Evolutionary conservation across 176 grass and related monocot genomes (phyloP), one percentile per base, ranked within the genome.

Genomic region (Bonia amplexicaulis): DNA sequence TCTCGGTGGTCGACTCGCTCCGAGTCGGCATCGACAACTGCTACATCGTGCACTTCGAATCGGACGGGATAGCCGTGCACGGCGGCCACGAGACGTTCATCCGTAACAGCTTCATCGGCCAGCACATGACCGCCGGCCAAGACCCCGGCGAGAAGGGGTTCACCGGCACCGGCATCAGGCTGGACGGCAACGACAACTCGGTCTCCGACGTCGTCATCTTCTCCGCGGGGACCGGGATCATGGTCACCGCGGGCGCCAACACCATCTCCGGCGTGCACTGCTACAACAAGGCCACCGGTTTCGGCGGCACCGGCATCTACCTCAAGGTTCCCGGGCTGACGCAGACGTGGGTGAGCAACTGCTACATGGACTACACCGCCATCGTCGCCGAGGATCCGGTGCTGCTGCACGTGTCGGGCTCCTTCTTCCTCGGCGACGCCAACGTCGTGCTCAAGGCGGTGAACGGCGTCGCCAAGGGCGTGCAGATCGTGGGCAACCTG

Each of bases 341-440:
- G 2, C 95, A 97, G 73, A 90, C 95, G 12, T 90, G 90, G 82
- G 74, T 97, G 72, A 79, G 45, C 68, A 91, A 94, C 68, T 91
- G 84, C 51, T 97, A 97, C 89, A 71, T 97, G 84, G 95, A 97
- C 59, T 97, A 76, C 86, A 97, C 87, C 11, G 22, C 71, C 45
- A 93, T 97, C 69, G 95, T 97, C 2, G 87, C 82, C 59, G 92
- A 94, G 78, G 95, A 97, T 83, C 92, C 92, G 31, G 94, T 94
- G 74, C 85, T 92, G 71, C 92, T 97, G 7, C 92, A 94, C 46
- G 84, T 97, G 0, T 90, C 94, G 0, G 58, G 80, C 0, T 92
- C 88, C 1, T 97, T 90, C 88, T 97, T 97, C 90, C 84, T 97
- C 61, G 94, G 92, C 57, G 94, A 97, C 78, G 94, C 88, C 71